Percentiles rank a stretch among this genome's conserved stretches.
Evolutionary conservation across 169 alveolate genomes (phyloP).

Genomic region (Babesia ovis): DNA sequence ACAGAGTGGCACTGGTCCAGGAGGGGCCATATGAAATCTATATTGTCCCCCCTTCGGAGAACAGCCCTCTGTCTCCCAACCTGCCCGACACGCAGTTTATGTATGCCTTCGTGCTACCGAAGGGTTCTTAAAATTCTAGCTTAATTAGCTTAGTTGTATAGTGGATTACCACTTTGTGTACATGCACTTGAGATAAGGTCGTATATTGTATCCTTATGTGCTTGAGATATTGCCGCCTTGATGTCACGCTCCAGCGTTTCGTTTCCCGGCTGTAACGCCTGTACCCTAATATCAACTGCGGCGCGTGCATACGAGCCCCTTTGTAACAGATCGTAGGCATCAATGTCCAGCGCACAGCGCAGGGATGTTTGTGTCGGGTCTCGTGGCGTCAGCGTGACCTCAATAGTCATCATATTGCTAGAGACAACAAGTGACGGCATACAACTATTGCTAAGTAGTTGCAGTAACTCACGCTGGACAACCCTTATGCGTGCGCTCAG

Average conservation of each 20-base stretch:
- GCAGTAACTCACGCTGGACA: constrained; percentile 35
- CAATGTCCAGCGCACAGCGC: constrained; percentile 15
- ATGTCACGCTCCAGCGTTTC: constrained; percentile 1
- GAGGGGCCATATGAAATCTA: constrained; percentile 66
- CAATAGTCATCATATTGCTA: constrained; percentile 4
- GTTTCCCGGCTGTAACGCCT: constrained; percentile 12
- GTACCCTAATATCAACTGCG: background rate
- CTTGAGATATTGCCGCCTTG: background rate
- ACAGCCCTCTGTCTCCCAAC: constrained; percentile 44
- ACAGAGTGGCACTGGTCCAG: constrained; percentile 73
- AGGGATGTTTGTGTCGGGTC: constrained; percentile 11
- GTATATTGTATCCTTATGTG: constrained; percentile 5
- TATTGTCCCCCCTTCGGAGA: constrained; percentile 74
- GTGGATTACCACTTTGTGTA: background rate
- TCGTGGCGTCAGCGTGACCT: constrained; percentile 20
- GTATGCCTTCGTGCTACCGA: constrained; percentile 73
- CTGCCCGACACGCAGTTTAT: constrained; percentile 75
- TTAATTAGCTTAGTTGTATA: constrained; percentile 1
- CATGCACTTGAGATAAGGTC: constrained; percentile 17
- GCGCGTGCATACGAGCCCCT: constrained; percentile 34
- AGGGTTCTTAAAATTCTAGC: constrained; percentile 9
- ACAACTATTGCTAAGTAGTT: background rate
- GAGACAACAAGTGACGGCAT: background rate
- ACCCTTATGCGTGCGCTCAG: constrained; percentile 38
- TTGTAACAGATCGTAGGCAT: constrained; percentile 33